Evolutionary conservation across 306 rosid species (phyloP).

Genomic region (Quercus mongolica): DNA sequence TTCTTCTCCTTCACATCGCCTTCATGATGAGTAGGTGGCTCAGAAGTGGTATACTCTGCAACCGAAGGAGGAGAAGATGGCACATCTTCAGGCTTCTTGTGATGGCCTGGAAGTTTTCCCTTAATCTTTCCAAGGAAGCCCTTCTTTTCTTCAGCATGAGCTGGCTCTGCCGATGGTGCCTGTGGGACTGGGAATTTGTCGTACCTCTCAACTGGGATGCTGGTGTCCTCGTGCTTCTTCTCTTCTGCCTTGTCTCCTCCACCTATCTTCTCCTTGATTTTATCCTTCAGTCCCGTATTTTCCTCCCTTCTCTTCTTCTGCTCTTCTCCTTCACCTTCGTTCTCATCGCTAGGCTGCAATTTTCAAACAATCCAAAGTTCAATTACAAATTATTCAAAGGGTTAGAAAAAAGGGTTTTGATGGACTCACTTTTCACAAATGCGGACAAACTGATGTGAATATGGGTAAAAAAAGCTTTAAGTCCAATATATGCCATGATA

Average conservation of each 20-base stretch:
- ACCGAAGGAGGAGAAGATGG: constrained; percentile 11
- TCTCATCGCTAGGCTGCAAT: constrained; percentile 79
- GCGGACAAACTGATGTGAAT: too few species aligned
- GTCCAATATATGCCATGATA: too few species aligned
- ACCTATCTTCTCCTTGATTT: constrained; percentile 25
- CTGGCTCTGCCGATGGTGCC: constrained; percentile 3
- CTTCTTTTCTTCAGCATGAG: constrained; percentile 58
- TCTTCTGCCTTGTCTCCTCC: constrained; percentile 21
- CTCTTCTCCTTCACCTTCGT: constrained; percentile 48
- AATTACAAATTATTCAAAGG: not conserved
- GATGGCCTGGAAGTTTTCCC: constrained; percentile 75
- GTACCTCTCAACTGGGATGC: constrained; percentile 52
- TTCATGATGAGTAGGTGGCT: constrained; percentile 16
- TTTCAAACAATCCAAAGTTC: not conserved
- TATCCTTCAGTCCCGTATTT: constrained; percentile 40
- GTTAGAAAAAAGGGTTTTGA: not conserved
- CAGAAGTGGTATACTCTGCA: not conserved
- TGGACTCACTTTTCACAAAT: too few species aligned
- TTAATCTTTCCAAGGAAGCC: constrained; percentile 78
- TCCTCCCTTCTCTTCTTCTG: constrained; percentile 49
- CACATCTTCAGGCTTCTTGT: constrained; percentile 66
- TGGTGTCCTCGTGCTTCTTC: constrained; percentile 25
- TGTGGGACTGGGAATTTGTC: constrained; percentile 4
- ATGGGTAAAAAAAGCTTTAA: too few species aligned
- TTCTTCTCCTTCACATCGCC: constrained; percentile 68